Evolutionary conservation across 768 basidiomycete species (phyloP), one percentile per base, ranked within the genome.

Genomic region (Pisolithus tinctorius): DNA sequence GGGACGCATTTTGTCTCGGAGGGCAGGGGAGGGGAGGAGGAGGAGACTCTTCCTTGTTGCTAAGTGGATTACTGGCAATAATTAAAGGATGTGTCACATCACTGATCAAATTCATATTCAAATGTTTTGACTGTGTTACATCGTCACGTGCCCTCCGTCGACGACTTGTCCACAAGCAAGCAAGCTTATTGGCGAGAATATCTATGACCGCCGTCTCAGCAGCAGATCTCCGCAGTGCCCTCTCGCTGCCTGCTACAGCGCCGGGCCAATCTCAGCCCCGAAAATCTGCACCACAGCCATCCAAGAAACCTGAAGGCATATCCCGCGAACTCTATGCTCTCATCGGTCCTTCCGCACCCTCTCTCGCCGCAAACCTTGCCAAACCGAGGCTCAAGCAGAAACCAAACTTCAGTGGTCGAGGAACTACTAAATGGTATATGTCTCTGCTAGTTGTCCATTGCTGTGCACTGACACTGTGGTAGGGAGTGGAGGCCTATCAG

Each of bases 311-410:
- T 4, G 90, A 93, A 17, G 94, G 95, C 17, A 93, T 97, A 54
- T 86, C 93, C 0, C 77, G 93, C 58, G 94, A 97, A 67, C 77
- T 99, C 2, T 97, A 88, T 70, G 84, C 88, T 1, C 81, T 99
- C 53, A 97, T 99, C 57, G 95, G 95, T n/a, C 84, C 91, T 53
- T 88, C 90, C 45, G 87, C 88, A 10, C 93, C 95, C 0, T 83
- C 87, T 2, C 77, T 98, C 45, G 86, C 84, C 0, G 80, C 88
- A 31, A 84, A 88, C 58, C 77, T 85, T 52, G 77, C 85, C 26
- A 88, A 90, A 64, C 88, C 90, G 34, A 82, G 84, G 49, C 78
- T 94, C 51, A 93, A 93, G 63, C 87, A 92, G 68, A 87, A 90
- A 56, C 90, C 91, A 3, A 86, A 83, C 55, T 71, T 88, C 23